Evolutionary conservation across 352 stramenopile genomes (phyloP).

Genomic region (Pythium oligandrum): DNA sequence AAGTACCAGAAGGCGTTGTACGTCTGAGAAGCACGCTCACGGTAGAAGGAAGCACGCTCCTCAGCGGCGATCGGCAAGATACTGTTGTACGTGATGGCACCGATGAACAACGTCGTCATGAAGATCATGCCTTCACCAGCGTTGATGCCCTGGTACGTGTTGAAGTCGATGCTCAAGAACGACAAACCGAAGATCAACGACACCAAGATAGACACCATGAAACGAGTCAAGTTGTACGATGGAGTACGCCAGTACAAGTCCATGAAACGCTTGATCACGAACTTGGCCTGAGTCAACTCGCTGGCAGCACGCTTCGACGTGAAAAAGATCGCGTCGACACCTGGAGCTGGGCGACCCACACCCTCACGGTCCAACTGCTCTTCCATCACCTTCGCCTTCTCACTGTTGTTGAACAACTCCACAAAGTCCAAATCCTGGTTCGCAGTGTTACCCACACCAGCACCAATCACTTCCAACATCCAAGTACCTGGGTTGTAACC

Average conservation of each 20-base stretch:
- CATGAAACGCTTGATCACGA: too few relatives aligned
- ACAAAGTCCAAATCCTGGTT: conserved; percentile 14
- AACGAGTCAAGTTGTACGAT: conserved; percentile 56
- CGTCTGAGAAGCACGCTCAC: too few relatives aligned
- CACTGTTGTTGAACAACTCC: conserved; percentile 5
- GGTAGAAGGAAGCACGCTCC: conserved; percentile 51
- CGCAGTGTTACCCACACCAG: too few relatives aligned
- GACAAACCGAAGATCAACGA: conserved; percentile 54
- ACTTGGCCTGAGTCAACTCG: too few relatives aligned
- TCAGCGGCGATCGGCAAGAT: too few relatives aligned
- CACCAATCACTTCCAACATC: conserved; percentile 39
- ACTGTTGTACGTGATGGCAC: conserved; percentile 55
- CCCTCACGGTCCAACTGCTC: conserved; percentile 1
- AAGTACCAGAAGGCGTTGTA: conserved; percentile 45
- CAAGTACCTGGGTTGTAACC: too few relatives aligned
- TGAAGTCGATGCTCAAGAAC: too few relatives aligned
- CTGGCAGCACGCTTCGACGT: too few relatives aligned
- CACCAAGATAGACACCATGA: conserved; percentile 25
- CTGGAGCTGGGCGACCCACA: conserved; percentile 12
- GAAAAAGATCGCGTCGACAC: too few relatives aligned
- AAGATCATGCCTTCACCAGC: too few relatives aligned
- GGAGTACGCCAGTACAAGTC: too few relatives aligned
- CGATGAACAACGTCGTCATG: conserved; percentile 56
- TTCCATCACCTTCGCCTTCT: conserved; percentile 6
- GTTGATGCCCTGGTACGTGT: too few relatives aligned